These are phyloP conservation scores for Chalaropsis thielavioides DNA, from an alignment of 2,329 filamentous ascomycete species.

Conservation along the genomic window DNA sequence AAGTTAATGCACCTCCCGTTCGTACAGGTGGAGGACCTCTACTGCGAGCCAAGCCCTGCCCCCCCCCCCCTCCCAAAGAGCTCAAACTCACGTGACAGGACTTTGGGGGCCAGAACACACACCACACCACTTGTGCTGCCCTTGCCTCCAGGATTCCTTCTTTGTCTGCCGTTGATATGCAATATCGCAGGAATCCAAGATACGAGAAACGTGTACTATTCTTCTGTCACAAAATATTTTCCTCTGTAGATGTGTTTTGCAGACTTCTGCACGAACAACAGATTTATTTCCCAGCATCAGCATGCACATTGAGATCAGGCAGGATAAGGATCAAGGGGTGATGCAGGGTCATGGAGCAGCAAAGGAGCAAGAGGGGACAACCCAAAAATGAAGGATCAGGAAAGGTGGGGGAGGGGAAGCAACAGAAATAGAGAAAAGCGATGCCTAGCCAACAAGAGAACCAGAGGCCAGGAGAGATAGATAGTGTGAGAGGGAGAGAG, in stretches of 20 bases:
- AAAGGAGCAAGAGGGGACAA: not conserved
- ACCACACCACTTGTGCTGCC: too few relatives aligned
- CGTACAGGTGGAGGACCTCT: not conserved
- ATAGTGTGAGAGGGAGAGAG: not conserved
- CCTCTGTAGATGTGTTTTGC: too few relatives aligned
- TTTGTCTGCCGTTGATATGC: too few relatives aligned
- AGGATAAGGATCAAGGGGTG: conserved; percentile 9
- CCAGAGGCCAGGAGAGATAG: not conserved
- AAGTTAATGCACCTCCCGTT: not conserved
- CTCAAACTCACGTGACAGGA: too few relatives aligned
- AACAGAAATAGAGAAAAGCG: not conserved
- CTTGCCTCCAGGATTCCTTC: too few relatives aligned
- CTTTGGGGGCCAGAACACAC: too few relatives aligned
- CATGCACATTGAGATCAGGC: not conserved
- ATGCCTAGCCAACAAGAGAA: not conserved
- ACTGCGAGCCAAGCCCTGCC: not conserved
- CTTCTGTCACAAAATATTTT: too few relatives aligned
- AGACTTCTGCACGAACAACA: too few relatives aligned
- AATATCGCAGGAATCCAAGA: too few relatives aligned
- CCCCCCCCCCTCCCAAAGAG: not conserved
- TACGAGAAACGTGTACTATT: too few relatives aligned
- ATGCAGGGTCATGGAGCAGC: conserved; percentile 8
- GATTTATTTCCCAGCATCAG: not conserved
- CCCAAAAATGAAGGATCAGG: conserved; percentile 17
- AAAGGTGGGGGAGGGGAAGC: conserved; percentile 16